These are phyloP conservation scores for Colletotrichum tanaceti DNA, from an alignment of 2,329 filamentous ascomycete genomes.

Conservation along the genomic window DNA sequence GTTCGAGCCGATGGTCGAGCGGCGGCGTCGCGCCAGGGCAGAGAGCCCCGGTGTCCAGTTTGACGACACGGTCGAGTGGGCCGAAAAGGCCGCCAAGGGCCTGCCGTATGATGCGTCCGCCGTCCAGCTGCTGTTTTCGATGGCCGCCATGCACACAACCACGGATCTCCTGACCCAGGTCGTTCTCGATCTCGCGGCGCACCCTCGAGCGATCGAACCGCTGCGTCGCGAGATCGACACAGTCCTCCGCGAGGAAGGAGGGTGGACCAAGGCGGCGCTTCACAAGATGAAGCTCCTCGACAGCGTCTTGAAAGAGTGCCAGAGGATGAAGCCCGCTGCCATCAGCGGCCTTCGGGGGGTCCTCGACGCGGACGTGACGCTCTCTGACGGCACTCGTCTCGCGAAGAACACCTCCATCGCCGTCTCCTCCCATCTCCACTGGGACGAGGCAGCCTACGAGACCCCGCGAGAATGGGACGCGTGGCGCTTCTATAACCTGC, in stretches of 20 bases:
- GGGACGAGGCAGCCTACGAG: slow-evolving; percentile 9
- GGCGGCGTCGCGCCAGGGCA: slow-evolving; percentile 43
- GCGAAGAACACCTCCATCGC: slow-evolving; percentile 5
- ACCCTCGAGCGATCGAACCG: slow-evolving; percentile 54
- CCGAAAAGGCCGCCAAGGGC: slow-evolving; percentile 55
- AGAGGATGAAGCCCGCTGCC: slow-evolving; percentile 43
- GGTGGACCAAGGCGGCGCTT: slow-evolving; percentile 51
- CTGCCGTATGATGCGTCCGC: slow-evolving; percentile 73
- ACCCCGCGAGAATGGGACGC: slow-evolving; percentile 16
- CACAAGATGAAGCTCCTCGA: slow-evolving; percentile 55
- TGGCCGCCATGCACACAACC: slow-evolving; percentile 61
- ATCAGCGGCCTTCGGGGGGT: slow-evolving; percentile 12
- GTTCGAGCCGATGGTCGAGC: slow-evolving; percentile 48
- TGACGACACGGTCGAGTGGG: slow-evolving; percentile 57
- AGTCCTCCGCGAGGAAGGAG: slow-evolving; percentile 49
- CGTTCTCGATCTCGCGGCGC: slow-evolving; percentile 53
- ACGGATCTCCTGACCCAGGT: slow-evolving; percentile 51
- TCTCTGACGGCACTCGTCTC: slow-evolving; percentile 21
- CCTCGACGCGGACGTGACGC: slow-evolving; percentile 1
- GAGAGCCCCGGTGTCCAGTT: slow-evolving; percentile 32
- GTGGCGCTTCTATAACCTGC: slow-evolving; percentile 23
- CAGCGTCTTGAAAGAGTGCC: slow-evolving; percentile 55
- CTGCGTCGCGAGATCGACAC: slow-evolving; percentile 56
- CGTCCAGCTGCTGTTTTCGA: slow-evolving; percentile 83
- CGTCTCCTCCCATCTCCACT: slow-evolving; percentile 23